Conservation (phyloP, 2,329 filamentous ascomycete species). For the Aureobasidium sp. region DNA sequence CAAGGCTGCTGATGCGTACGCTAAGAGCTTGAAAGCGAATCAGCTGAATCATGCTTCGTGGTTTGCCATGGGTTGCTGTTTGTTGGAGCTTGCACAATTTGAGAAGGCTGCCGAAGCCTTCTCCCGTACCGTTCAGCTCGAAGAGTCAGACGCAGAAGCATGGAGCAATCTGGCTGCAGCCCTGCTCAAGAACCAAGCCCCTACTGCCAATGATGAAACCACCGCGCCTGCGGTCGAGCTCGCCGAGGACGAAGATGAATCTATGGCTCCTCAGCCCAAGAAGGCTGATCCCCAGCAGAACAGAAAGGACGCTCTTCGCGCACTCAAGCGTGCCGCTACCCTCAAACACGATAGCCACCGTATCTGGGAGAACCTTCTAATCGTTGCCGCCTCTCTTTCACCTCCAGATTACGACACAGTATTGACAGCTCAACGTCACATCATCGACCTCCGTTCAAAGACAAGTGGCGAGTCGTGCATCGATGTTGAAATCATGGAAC, state of each 20-base stretch:
- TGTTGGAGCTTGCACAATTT: constrained; percentile 68
- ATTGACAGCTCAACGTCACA: constrained; percentile 61
- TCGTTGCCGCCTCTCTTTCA: constrained; percentile 67
- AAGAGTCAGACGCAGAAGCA: constrained; percentile 81
- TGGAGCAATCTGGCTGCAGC: constrained; percentile 93
- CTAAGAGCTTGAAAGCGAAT: constrained; percentile 67
- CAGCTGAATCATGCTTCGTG: constrained; percentile 75
- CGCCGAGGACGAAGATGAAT: constrained; percentile 29
- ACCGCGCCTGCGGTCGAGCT: neutral
- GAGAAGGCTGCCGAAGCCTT: constrained; percentile 76
- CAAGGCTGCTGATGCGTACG: constrained; percentile 69
- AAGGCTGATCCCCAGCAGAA: constrained; percentile 44
- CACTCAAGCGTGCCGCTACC: constrained; percentile 78
- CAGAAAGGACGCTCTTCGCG: constrained; percentile 66
- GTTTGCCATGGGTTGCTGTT: constrained; percentile 84
- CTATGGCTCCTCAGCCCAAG: constrained; percentile 17
- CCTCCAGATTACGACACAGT: constrained; percentile 71
- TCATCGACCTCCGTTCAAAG: constrained; percentile 63
- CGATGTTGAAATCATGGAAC: constrained; percentile 62
- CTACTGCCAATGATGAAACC: constrained; percentile 13
- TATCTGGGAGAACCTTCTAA: constrained; percentile 96
- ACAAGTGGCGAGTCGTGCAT: constrained; percentile 66
- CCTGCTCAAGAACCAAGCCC: constrained; percentile 41
- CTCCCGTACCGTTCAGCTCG: constrained; percentile 70
- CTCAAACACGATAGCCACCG: constrained; percentile 80